Evolutionary conservation across 148 eudicot genomes (phyloP), one percentile per base, ranked within the genome.

Genomic region (Arctostaphylos glauca): DNA sequence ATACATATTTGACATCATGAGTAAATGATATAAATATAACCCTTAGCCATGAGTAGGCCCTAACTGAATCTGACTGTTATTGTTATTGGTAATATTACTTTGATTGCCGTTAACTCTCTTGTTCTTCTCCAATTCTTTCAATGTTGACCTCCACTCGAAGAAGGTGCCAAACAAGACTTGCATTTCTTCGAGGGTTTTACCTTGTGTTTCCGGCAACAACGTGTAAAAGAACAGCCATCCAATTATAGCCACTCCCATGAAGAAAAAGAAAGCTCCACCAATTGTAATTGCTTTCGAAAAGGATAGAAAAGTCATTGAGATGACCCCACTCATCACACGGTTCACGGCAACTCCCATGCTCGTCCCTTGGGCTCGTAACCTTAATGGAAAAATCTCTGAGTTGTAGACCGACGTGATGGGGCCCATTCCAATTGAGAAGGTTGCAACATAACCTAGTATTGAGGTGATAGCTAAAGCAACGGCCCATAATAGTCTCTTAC

Each of bases 151-250:
- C 89, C 89, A 88, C 55, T 75, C 64, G 71, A 85, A 87, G 50
- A 87, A 93, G 0, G 81, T 90, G 0, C 88, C 93, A 76, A 93
- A 92, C 89, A 93, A 84, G n/a, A 49, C 75, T 66, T 90, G 88
- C 92, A 94, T 90, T 3, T 90, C 90, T 70, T 94, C 94, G 0
- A 94, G 92, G 41, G 90, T 89, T 50, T 73, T 84, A 50, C 95
- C 98, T 48, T 85, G 91, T 5, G 98, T 92, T 85, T 94, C 98
- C 3, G 94, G 98, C 3, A 88, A 67, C 56, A 94, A 79, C 0
- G 92, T 86, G 80, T 80, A 94, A 77, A 92, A 86, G 84, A 94
- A 94, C 19, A 92, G 9, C 87, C 86, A 92, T 0, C 88, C 92
- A n/a, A 89, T 58, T 0, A 68, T 49, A 2, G 91, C 95, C 0